phyloP scores from a whole-genome alignment of 1,284 basidiomycete genomes.

The Farysia itapuensis region DNA sequence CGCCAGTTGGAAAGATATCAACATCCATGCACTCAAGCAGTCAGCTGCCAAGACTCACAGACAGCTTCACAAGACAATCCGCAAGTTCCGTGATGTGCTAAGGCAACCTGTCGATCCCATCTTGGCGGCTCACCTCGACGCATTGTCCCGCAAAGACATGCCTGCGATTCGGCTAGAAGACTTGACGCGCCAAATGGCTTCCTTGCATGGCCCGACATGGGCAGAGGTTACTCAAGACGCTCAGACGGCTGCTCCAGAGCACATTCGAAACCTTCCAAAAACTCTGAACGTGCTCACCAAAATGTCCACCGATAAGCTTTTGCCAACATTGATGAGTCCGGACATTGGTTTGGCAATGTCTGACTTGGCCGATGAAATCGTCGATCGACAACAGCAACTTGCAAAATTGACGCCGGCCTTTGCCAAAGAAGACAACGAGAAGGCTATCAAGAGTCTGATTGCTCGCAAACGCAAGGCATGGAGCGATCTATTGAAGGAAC shows the following conservation, averaged over 20 bases:
- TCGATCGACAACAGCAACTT: slow-evolving; percentile 70
- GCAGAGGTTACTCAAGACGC: not conserved
- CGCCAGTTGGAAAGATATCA: slow-evolving; percentile 97
- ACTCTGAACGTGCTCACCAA: slow-evolving; percentile 34
- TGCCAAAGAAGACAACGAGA: slow-evolving; percentile 63
- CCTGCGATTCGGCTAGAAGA: slow-evolving; percentile 16
- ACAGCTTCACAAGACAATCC: slow-evolving; percentile 85
- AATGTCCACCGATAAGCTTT: slow-evolving; percentile 21
- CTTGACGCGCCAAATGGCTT: slow-evolving; percentile 2
- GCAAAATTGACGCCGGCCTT: slow-evolving; percentile 50
- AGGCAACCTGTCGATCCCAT: slow-evolving; percentile 69
- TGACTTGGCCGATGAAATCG: slow-evolving; percentile 74
- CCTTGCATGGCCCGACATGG: not conserved
- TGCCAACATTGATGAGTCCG: slow-evolving; percentile 22
- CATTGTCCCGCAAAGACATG: slow-evolving; percentile 28
- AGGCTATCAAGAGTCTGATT: slow-evolving; percentile 75
- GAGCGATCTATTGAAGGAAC: slow-evolving; percentile 85
- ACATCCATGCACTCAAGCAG: slow-evolving; percentile 87
- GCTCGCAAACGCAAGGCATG: slow-evolving; percentile 84
- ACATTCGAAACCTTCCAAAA: slow-evolving; percentile 34
- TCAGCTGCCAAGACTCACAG: slow-evolving; percentile 89
- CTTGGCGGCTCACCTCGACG: slow-evolving; percentile 40
- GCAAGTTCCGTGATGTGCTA: slow-evolving; percentile 87
- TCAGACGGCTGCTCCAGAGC: slow-evolving; percentile 16
- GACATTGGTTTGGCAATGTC: slow-evolving; percentile 62